phyloP scores from a whole-genome alignment of 495 filamentous ascomycete species.

The Platismatia glauca region DNA sequence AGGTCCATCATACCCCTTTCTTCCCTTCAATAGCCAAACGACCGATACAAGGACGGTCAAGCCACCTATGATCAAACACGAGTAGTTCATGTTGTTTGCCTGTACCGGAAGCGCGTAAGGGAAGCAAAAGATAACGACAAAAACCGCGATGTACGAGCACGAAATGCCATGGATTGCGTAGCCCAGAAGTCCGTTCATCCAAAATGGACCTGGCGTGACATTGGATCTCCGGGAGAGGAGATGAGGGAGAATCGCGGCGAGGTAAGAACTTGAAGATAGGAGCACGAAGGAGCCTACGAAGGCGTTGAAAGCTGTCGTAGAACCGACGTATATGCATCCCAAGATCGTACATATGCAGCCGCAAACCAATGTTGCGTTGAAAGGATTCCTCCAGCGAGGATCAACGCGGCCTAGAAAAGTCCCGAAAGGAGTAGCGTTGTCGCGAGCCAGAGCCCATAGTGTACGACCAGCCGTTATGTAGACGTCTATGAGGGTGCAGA shows the following conservation, averaged over 20 bases:
- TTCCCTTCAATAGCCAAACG: constrained; percentile 32
- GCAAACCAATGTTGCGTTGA: constrained; percentile 56
- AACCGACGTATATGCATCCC: constrained; percentile 66
- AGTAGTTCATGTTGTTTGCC: constrained; percentile 59
- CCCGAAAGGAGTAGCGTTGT: constrained; percentile 46
- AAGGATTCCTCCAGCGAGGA: constrained; percentile 48
- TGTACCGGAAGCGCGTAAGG: constrained; percentile 50
- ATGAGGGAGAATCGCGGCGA: constrained; percentile 66
- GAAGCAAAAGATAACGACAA: constrained; percentile 72
- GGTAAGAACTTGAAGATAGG: constrained; percentile 61
- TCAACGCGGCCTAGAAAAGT: constrained; percentile 33
- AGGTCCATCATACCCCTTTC: constrained; percentile 11
- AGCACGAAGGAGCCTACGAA: constrained; percentile 65
- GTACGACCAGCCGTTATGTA: constrained; percentile 66
- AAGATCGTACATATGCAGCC: constrained; percentile 53
- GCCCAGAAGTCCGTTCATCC: constrained; percentile 52
- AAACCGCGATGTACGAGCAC: constrained; percentile 56
- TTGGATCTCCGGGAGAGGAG: constrained; percentile 53
- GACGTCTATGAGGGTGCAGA: constrained; percentile 41
- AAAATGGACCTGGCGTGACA: constrained; percentile 60
- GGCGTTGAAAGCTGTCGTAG: constrained; percentile 62
- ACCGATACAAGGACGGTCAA: constrained; percentile 39
- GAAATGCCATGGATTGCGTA: constrained; percentile 49
- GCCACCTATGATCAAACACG: constrained; percentile 55
- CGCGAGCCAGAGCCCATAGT: constrained; percentile 72